Percentiles rank a stretch among this genome's conserved stretches.
phyloP scores from a whole-genome alignment of 1,284 basidiomycete species.

The Termitomyces sp. region DNA sequence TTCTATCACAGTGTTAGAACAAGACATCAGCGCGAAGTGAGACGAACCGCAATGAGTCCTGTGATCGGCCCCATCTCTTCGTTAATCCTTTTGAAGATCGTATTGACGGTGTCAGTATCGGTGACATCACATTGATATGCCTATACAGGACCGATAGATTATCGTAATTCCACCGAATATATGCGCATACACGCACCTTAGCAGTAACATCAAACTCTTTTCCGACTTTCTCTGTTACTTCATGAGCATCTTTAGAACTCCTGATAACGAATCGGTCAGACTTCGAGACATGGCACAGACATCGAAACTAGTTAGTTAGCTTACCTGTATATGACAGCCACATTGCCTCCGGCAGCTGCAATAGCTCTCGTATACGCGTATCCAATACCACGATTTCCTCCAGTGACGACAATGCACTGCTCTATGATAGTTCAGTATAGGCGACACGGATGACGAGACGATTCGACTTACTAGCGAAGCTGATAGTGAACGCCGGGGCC shows the following conservation, averaged over 20 bases:
- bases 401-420: constrained; percentile 32
- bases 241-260: constrained; percentile 29
- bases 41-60: constrained; percentile 33
- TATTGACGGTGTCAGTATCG: constrained; percentile 27
- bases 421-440: constrained; percentile 15
- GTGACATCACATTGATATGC: constrained; percentile 37
- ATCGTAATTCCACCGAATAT: neutral
- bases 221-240: constrained; percentile 28
- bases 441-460: neutral
- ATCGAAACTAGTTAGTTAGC: neutral
- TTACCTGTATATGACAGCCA: constrained; percentile 35
- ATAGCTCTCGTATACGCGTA: constrained; percentile 32
- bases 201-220: constrained; percentile 31
- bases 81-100: constrained; percentile 30
- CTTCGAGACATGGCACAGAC: neutral
- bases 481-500: constrained; percentile 18
- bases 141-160: constrained; percentile 9
- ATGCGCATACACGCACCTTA: constrained; percentile 23
- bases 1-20: constrained; percentile 24
- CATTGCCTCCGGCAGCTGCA: constrained; percentile 33
- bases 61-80: constrained; percentile 31
- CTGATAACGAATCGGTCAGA: constrained; percentile 16
- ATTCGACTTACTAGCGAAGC: constrained; percentile 18
- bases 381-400: constrained; percentile 37
- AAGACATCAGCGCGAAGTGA: neutral